Evolutionary conservation across 2,329 filamentous ascomycete genomes (phyloP), one percentile per base, ranked within the genome.

Genomic region (Neofusicoccum parvum): DNA sequence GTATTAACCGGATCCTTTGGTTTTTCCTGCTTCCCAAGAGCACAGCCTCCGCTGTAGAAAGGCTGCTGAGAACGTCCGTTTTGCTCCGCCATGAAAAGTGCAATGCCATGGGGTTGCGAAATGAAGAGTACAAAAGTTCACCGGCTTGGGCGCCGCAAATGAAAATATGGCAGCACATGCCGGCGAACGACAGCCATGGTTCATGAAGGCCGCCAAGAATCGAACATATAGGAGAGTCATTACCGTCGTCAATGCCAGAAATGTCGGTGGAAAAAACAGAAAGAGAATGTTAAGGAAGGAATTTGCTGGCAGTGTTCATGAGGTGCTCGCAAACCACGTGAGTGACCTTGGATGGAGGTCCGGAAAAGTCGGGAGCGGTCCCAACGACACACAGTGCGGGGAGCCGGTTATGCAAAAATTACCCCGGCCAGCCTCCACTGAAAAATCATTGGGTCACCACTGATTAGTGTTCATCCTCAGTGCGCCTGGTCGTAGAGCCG

Each of bases 181-280:
- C 27, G n/a, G 32, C 45, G 43, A 56, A 58, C 43, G n/a, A 15
- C 43, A 46, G 20, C 53, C 62, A 50, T 58, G 51, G 62, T 32
- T 65, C 62, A 58, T 65, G n/a, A 62, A 58, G 53, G 62, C 51
- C 36, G 41, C 51, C 43, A 41, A 49, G 62, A 56, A 65, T 23
- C n/a, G 56, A 65, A 46, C 15, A 32, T 39, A 51, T 50, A 63
- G 46, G 64, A 65, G 49, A 65, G 64, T 65, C 64, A 46, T 65
- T 59, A 60, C 37, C 43, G 64, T 65, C 54, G 46, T 65, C 46
- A 65, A 65, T 65, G 64, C 64, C 53, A 60, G 45, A 50, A 59
- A 48, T 27, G 17, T 49, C 45, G 27, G 34, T 32, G 34, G 43
- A 54, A 54, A 43, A 43, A 41, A 53, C 23, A 20, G 46, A 17